Base-by-base conservation (phyloP, 768 basidiomycete genomes). In the Naganishia kalamii region DNA sequence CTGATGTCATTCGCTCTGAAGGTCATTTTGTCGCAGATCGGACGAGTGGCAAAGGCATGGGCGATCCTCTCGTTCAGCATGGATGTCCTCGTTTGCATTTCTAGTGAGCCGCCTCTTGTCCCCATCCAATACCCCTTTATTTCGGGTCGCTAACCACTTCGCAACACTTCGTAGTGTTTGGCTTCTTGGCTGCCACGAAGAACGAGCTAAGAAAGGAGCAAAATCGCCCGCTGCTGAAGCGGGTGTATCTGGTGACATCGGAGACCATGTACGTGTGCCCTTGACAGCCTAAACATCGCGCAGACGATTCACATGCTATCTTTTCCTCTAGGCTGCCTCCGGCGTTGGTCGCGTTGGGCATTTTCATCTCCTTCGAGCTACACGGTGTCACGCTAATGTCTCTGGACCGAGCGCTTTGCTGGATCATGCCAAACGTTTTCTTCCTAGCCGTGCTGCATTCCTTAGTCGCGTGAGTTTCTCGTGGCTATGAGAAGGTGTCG, bases 141-240 rank as follows among this genome's bases (percentile, higher is more conserved):
- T 51, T 8, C 13, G 6, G 50, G 19, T 33, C 19, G 30, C 30
- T 32, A 19, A 51, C 29, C 11, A 11, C 27, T 27, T 51, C 30
- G 30, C 29, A 21, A 10, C 29, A n/a, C n/a, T n/a, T n/a, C n/a
- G n/a, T n/a, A 51, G 50, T 51, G 50, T 51, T 51, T 30, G 30
- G 29, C 27, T 51, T 51, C 29, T 30, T 51, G 10, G 50, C 50
- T 32, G 27, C 50, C 2, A 51, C 25, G 19, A 23, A 32, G 8
- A 51, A 51, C 50, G 50, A 51, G 30, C 50, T 51, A 2, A 51
- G n/a, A 27, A 51, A 19, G 30, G 50, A 51, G 30, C 50, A 51
- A 17, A 51, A 51, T 30, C 4, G 30, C 19, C 50, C 30, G 8
- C 32, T 51, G 50, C 15, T 51, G 30, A 3, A 30, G 19, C 29